A percentile compares a stretch with the other conserved stretches of the same genome.
Evolutionary conservation across 208 protist species (phyloP).

Genomic region (Leishmania major): DNA sequence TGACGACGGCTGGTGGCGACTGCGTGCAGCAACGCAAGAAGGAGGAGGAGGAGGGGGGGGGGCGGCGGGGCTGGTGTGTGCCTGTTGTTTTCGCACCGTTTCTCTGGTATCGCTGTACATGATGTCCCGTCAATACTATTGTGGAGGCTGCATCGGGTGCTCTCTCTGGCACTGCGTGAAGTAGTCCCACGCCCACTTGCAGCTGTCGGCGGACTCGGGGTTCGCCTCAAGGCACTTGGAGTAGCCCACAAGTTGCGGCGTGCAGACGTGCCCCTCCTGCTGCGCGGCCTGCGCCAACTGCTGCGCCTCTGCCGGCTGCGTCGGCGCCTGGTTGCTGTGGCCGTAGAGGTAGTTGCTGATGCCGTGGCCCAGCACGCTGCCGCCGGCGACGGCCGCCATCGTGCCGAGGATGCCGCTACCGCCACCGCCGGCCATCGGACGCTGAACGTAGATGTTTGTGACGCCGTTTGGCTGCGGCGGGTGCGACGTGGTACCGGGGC

Average conservation of each 20-base stretch:
- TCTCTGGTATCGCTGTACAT: background rate
- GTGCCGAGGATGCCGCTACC: constrained; percentile 80
- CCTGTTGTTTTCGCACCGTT: background rate
- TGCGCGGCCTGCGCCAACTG: constrained; percentile 64
- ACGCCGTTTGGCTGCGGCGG: constrained; percentile 48
- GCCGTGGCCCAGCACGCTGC: constrained; percentile 85
- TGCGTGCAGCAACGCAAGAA: background rate
- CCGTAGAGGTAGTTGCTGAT: constrained; percentile 89
- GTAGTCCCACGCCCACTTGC: constrained; percentile 90
- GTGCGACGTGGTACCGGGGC: constrained; percentile 4
- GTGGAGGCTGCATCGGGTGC: constrained; percentile 19
- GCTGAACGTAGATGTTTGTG: constrained; percentile 84
- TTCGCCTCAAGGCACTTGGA: constrained; percentile 87
- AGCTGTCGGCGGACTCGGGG: constrained; percentile 53
- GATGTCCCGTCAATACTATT: background rate
- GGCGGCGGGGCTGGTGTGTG: background rate
- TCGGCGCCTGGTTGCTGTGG: constrained; percentile 59
- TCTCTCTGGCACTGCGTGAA: constrained; percentile 79
- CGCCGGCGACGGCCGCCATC: constrained; percentile 82
- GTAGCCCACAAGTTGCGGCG: constrained; percentile 74
- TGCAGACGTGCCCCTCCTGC: constrained; percentile 66
- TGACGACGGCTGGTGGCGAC: background rate
- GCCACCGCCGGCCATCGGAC: constrained; percentile 40
- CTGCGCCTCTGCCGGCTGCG: constrained; percentile 85
- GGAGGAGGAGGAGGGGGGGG: background rate